A percentile compares a stretch with the other conserved stretches of the same genome.
Evolutionary conservation across 129 eudicot genomes (phyloP).

Genomic region (Helichrysum umbraculigerum): DNA sequence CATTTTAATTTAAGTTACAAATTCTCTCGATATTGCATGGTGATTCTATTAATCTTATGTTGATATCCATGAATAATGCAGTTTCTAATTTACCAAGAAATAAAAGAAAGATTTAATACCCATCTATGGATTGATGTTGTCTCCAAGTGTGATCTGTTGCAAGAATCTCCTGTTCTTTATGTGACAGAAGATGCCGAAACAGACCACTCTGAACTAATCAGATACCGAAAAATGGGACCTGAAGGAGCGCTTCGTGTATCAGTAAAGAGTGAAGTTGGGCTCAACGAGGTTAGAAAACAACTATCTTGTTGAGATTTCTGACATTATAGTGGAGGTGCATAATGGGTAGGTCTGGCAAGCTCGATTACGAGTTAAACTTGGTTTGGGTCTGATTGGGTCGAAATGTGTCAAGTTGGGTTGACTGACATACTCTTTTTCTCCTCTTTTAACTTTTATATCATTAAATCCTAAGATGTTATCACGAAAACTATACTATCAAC

Average conservation of each 20-base stretch:
- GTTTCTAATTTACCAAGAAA: slow-evolving; percentile 80
- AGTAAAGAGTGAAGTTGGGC: slow-evolving; percentile 59
- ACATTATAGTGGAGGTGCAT: not conserved
- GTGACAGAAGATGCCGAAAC: slow-evolving; percentile 55
- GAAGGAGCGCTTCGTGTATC: slow-evolving; percentile 80
- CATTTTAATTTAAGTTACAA: not conserved
- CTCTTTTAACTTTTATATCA: not conserved
- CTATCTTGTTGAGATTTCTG: not conserved
- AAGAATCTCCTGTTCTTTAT: slow-evolving; percentile 64
- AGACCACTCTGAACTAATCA: slow-evolving; percentile 60
- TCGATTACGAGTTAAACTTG: not conserved
- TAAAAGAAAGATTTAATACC: slow-evolving; percentile 62
- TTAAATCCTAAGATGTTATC: not conserved
- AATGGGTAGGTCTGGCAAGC: not conserved
- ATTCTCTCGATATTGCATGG: slow-evolving; percentile 1
- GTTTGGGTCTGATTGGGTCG: not conserved
- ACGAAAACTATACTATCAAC: not conserved
- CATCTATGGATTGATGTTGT: slow-evolving; percentile 98
- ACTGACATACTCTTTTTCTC: too few relatives aligned
- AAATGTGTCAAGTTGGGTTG: not conserved
- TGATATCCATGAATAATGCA: slow-evolving; percentile 34
- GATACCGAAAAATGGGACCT: slow-evolving; percentile 79
- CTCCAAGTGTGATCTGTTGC: slow-evolving; percentile 84
- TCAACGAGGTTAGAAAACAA: slow-evolving; percentile 57
- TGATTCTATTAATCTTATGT: slow-evolving; percentile 3